phyloP scores from a whole-genome alignment of 805 yeast genomes.

The Saccharomycopsis sp. region DNA sequence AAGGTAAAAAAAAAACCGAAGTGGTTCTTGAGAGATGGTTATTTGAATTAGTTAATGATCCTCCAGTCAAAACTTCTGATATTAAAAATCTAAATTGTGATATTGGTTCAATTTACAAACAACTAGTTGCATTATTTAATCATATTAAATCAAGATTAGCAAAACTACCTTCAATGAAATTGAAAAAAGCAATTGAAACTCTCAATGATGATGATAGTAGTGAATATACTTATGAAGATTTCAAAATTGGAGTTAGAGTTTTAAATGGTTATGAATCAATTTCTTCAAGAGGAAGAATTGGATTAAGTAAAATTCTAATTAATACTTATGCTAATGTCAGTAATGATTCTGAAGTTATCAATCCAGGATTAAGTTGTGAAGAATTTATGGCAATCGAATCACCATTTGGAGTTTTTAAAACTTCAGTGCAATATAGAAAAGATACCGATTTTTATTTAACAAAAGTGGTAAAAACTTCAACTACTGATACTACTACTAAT shows the following conservation, averaged over 20 bases:
- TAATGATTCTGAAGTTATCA: slow-evolving; percentile 26
- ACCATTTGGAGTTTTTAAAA: slow-evolving; percentile 58
- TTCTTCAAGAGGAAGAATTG: slow-evolving; percentile 73
- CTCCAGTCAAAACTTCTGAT: not conserved
- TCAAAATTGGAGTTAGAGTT: slow-evolving; percentile 48
- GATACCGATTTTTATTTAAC: slow-evolving; percentile 58
- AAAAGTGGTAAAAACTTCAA: no score
- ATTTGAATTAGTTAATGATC: slow-evolving; percentile 46
- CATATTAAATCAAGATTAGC: slow-evolving; percentile 57
- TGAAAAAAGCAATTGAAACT: slow-evolving; percentile 2
- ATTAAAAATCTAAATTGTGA: slow-evolving; percentile 26
- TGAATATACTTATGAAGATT: slow-evolving; percentile 19
- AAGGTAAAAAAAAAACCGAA: slow-evolving; percentile 59
- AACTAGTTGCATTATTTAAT: slow-evolving; percentile 63
- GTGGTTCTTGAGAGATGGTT: slow-evolving; percentile 94
- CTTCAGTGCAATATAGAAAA: slow-evolving; percentile 71
- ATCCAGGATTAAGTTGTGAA: slow-evolving; percentile 49
- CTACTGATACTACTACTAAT: no score
- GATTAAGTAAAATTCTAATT: slow-evolving; percentile 61
- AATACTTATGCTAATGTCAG: slow-evolving; percentile 25
- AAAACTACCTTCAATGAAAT: slow-evolving; percentile 54
- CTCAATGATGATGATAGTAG: not conserved
- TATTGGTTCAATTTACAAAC: slow-evolving; percentile 60
- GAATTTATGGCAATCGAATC: slow-evolving; percentile 64
- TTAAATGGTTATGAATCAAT: slow-evolving; percentile 74